These are phyloP conservation scores for Colletotrichum coccodes DNA, from an alignment of 2,329 filamentous ascomycete species.

Conservation along the genomic window DNA sequence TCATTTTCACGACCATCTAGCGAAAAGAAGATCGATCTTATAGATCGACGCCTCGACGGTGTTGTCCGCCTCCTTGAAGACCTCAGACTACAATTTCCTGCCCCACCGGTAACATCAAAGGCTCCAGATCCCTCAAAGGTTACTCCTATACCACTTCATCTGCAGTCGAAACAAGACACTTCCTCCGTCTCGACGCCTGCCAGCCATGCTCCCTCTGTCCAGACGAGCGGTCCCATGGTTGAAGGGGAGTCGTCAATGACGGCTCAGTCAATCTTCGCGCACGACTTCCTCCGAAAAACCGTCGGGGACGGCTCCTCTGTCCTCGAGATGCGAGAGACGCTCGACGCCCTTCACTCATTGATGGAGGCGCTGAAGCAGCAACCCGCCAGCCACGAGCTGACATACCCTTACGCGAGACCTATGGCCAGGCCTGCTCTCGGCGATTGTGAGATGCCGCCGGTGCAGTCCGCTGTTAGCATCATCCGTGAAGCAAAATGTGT, in stretches of 20 bases:
- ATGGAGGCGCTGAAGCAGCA: conserved; percentile 41
- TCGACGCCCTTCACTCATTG: conserved; percentile 45
- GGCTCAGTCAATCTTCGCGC: conserved; percentile 58
- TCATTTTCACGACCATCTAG: not conserved
- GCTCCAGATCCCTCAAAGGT: not conserved
- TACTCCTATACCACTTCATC: not conserved
- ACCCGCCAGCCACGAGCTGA: conserved; percentile 38
- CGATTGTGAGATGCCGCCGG: conserved; percentile 31
- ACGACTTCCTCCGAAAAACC: conserved; percentile 53
- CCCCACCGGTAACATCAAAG: conserved; percentile 8
- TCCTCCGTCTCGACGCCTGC: conserved; percentile 27
- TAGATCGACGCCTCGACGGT: conserved; percentile 41
- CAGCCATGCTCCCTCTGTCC: conserved; percentile 32
- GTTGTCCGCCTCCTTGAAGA: conserved; percentile 46
- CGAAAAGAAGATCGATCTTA: not conserved
- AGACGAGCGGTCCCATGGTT: conserved; percentile 44
- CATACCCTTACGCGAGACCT: conserved; percentile 36
- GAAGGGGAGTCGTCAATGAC: conserved; percentile 57
- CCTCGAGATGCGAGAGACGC: conserved; percentile 46
- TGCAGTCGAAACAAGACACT: not conserved
- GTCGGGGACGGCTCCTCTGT: conserved; percentile 42
- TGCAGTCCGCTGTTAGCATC: conserved; percentile 27
- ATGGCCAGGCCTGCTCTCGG: conserved; percentile 7
- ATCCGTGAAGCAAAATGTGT: conserved; percentile 30
- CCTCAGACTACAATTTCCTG: conserved; percentile 40